These are phyloP conservation scores for Carex pumila DNA, from an alignment of 176 grass and related monocot genomes.

Conservation along the genomic window DNA sequence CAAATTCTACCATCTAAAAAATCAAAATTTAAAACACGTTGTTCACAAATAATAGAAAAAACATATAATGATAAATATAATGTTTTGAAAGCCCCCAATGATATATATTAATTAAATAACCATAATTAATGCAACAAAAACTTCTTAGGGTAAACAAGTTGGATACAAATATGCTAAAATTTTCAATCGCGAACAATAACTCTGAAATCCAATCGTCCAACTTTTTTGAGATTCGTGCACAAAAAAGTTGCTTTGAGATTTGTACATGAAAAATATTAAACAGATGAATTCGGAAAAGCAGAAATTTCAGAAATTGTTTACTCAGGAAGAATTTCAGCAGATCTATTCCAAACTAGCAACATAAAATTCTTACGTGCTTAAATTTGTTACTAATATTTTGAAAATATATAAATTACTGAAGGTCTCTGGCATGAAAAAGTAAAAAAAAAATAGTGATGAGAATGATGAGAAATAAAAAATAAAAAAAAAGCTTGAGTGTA, in stretches of 20 bases:
- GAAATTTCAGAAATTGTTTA: no score
- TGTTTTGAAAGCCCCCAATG: not conserved
- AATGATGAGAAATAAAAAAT: not conserved
- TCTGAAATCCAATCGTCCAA: no score
- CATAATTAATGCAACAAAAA: no score
- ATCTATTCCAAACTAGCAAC: not conserved
- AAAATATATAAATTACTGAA: not conserved
- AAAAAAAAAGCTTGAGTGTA: not conserved
- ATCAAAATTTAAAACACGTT: not conserved
- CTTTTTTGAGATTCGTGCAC: no score
- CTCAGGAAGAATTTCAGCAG: no score
- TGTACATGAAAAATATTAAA: no score
- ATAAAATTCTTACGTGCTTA: not conserved
- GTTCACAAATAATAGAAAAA: not conserved
- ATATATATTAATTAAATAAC: no score
- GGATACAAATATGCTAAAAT: no score
- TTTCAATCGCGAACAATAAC: no score
- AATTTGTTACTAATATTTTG: not conserved
- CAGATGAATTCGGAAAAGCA: no score
- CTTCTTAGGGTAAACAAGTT: no score
- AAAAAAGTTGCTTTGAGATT: no score
- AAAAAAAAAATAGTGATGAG: not conserved
- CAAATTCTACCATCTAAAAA: not conserved
- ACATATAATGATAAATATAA: not conserved
- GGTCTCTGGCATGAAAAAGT: not conserved